These are phyloP conservation scores for Botrytis paeoniae DNA, from an alignment of 2,329 filamentous ascomycete genomes.

Conservation along the genomic window DNA sequence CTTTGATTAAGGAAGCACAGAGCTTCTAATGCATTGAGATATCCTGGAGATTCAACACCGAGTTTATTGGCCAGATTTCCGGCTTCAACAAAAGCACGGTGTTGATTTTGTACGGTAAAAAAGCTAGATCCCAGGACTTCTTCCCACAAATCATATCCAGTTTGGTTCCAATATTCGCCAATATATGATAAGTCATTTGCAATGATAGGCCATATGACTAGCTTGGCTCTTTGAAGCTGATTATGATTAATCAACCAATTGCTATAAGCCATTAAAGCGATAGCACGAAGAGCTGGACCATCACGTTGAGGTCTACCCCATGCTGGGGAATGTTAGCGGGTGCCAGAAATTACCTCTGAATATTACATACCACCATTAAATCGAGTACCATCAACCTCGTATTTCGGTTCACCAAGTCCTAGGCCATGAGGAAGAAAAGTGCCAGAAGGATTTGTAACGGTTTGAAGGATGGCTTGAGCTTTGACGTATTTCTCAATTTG, in stretches of 20 bases:
- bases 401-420: slow-evolving; percentile 71
- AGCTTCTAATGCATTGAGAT: slow-evolving; percentile 64
- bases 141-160: slow-evolving; percentile 77
- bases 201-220: slow-evolving; percentile 69
- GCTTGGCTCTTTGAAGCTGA: slow-evolving; percentile 40
- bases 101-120: slow-evolving; percentile 69
- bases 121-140: slow-evolving; percentile 76
- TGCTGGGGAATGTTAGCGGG: slow-evolving; percentile 12
- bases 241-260: slow-evolving; percentile 68
- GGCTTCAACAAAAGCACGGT: slow-evolving; percentile 61
- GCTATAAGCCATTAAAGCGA: slow-evolving; percentile 69
- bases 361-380: slow-evolving; percentile 51
- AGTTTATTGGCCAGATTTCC: slow-evolving; percentile 61
- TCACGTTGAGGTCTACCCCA: slow-evolving; percentile 70
- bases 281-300: slow-evolving; percentile 73
- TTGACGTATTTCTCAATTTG: slow-evolving; percentile 65
- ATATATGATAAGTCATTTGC: slow-evolving; percentile 74
- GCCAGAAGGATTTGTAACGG: slow-evolving; percentile 53
- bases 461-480: slow-evolving; percentile 58
- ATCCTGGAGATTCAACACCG: slow-evolving; percentile 57
- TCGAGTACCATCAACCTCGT: slow-evolving; percentile 58
- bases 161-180: slow-evolving; percentile 64
- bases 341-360: not conserved
- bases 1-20: slow-evolving; percentile 67
- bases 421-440: slow-evolving; percentile 42